Evolutionary conservation across 2,329 filamentous ascomycete genomes (phyloP), one percentile per base, ranked within the genome.

Genomic region (Phaeosphaeria sp.): DNA sequence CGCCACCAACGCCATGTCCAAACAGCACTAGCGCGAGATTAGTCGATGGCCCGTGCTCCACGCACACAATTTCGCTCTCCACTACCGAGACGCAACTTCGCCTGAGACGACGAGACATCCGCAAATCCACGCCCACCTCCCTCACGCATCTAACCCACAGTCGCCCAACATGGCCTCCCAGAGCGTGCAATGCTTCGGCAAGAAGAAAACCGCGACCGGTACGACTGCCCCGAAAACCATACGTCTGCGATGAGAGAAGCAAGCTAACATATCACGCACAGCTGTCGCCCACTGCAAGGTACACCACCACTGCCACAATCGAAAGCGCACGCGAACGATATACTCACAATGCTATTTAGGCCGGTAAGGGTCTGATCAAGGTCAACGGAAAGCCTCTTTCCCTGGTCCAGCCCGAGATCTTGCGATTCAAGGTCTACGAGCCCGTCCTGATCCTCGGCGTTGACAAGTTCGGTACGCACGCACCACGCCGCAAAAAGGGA

Each of bases 381-480:
- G 95, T 97, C 84, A 99, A 98, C 87, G 95, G 95, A 84, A 91
- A 92, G 82, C 95, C 95, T 78, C 89, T 99, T 77, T 86, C 86
- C 78, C 91, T 98, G 77, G 91, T 97, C 77, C 91, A 97, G 86
- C 93, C 95, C 77, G 91, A 97, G 86, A 90, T 97, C 83, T 88
- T 99, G 78, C 91, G 95, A 83, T 97, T 96, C 90, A 98, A 97
- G 91, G 93, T 98, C 84, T 99, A 99, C 90, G 95, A 99, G 86
- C 95, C 95, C 76, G 85, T 99, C 83, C 90, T 99, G 77, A 91
- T 99, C 79, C 89, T 98, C 79, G 95, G 95, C 74, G 88, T 96
- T 78, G 95, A 99, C 86, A 98, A 97, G 85, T 97, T 97, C 86
- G 88, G 82, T 83, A 81, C 67, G 81, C 66, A 66, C 51, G 51